A percentile compares a stretch with the other conserved stretches of the same genome.
Evolutionary conservation across 805 yeast species (phyloP).

Genomic region (Priceomyces medius): DNA sequence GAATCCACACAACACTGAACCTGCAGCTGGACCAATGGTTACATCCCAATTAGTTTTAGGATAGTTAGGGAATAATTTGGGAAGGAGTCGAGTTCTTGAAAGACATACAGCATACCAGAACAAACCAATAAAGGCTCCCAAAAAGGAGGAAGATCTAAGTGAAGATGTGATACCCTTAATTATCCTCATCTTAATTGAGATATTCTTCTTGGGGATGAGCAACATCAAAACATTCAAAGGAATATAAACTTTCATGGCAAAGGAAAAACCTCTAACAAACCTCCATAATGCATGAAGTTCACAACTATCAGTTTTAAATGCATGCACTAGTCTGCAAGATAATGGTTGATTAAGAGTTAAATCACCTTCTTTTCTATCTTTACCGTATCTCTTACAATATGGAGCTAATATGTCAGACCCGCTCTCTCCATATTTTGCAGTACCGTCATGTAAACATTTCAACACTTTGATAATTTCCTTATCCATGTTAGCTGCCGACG

Average conservation of each 20-base stretch:
- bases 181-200: conserved; percentile 14
- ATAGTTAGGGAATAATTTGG: conserved; percentile 35
- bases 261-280: conserved; percentile 39
- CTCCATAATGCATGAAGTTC: conserved; percentile 49
- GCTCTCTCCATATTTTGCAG: conserved; percentile 34
- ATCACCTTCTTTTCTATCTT: conserved; percentile 32
- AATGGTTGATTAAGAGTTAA: conserved; percentile 28
- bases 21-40: conserved; percentile 40
- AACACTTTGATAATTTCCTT: conserved; percentile 34
- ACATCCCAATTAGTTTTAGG: conserved; percentile 36
- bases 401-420: conserved; percentile 26
- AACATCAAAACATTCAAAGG: conserved; percentile 39
- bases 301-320: conserved; percentile 37
- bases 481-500: conserved; percentile 50
- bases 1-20: conserved; percentile 41
- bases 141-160: conserved; percentile 42
- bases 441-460: conserved; percentile 27
- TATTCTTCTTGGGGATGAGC: conserved; percentile 19
- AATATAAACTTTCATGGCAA: conserved; percentile 41
- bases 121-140: conserved; percentile 41
- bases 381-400: conserved; percentile 31
- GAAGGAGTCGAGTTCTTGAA: conserved; percentile 39
- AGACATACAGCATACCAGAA: conserved; percentile 51
- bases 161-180: conserved; percentile 26
- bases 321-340: conserved; percentile 43